Conservation (phyloP, 2,329 filamentous ascomycete species). For the Penicillium palitans region DNA sequence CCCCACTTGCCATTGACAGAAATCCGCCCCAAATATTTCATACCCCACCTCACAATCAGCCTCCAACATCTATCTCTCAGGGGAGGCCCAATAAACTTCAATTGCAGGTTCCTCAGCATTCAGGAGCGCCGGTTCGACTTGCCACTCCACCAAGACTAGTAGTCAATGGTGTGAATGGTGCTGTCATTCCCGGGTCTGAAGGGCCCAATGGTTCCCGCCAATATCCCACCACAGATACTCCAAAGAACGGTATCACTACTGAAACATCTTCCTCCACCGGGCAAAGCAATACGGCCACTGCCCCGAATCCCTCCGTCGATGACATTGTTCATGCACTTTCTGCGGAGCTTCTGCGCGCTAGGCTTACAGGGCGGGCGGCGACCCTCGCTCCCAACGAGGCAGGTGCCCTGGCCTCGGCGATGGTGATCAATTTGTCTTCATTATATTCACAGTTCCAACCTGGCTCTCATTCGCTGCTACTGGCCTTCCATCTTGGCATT, state of each 20-base stretch:
- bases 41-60: slow-evolving; percentile 28
- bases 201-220: background rate
- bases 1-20: slow-evolving; percentile 48
- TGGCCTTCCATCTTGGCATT: slow-evolving; percentile 41
- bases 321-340: slow-evolving; percentile 37
- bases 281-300: slow-evolving; percentile 10
- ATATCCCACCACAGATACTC: background rate
- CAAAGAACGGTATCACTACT: background rate
- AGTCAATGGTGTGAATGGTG: slow-evolving; percentile 39
- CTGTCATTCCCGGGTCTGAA: slow-evolving; percentile 6
- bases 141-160: slow-evolving; percentile 45
- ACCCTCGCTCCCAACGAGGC: slow-evolving; percentile 36
- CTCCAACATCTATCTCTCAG: slow-evolving; percentile 26
- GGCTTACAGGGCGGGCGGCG: slow-evolving; percentile 29
- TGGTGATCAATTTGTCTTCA: slow-evolving; percentile 33
- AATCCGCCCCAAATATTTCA: slow-evolving; percentile 28
- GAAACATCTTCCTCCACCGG: background rate
- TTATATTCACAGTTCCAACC: slow-evolving; percentile 32
- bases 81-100: slow-evolving; percentile 43
- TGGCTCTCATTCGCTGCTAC: slow-evolving; percentile 26
- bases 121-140: slow-evolving; percentile 43
- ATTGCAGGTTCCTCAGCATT: slow-evolving; percentile 44
- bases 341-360: slow-evolving; percentile 33
- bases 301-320: slow-evolving; percentile 28
- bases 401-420: slow-evolving; percentile 31